Percentiles rank a stretch among this genome's conserved stretches.
phyloP scores from a whole-genome alignment of 2,329 filamentous ascomycete genomes.

The Colletotrichum chlorophyti region DNA sequence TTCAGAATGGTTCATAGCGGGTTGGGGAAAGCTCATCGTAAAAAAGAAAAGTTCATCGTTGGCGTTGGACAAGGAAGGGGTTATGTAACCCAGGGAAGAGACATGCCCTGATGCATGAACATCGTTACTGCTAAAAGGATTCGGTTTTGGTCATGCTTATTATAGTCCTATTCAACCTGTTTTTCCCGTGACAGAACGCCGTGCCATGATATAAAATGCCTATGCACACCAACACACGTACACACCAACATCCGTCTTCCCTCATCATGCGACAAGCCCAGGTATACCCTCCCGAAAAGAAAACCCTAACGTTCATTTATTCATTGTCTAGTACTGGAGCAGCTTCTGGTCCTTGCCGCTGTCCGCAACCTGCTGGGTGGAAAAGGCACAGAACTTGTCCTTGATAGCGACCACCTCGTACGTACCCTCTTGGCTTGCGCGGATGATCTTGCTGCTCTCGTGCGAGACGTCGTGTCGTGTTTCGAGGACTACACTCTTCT shows the following conservation, averaged over 20 bases:
- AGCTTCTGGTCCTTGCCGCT: slow-evolving; percentile 51
- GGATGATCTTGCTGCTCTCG: slow-evolving; percentile 81
- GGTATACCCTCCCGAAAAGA: not conserved
- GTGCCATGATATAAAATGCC: slow-evolving; percentile 49
- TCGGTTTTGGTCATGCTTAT: slow-evolving; percentile 18
- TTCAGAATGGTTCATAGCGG: no score
- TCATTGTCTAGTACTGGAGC: slow-evolving; percentile 26
- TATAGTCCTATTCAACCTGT: slow-evolving; percentile 25
- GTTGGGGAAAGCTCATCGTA: not conserved
- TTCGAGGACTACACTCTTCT: slow-evolving; percentile 82
- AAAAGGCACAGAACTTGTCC: slow-evolving; percentile 90
- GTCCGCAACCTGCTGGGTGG: slow-evolving; percentile 67
- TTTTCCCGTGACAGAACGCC: slow-evolving; percentile 32
- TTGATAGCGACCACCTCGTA: slow-evolving; percentile 98
- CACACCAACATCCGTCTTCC: slow-evolving; percentile 14
- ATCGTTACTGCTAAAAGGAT: slow-evolving; percentile 7
- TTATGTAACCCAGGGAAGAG: not conserved
- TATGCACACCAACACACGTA: slow-evolving; percentile 29
- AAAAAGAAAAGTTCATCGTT: no score
- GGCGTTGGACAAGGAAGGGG: not conserved
- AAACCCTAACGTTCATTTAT: not conserved
- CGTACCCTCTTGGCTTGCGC: slow-evolving; percentile 90
- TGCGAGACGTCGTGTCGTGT: slow-evolving; percentile 87
- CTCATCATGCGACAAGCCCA: slow-evolving; percentile 2
- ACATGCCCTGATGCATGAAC: not conserved